Conservation (phyloP, 306 rosid genomes). For the Abrus pulchellus region DNA sequence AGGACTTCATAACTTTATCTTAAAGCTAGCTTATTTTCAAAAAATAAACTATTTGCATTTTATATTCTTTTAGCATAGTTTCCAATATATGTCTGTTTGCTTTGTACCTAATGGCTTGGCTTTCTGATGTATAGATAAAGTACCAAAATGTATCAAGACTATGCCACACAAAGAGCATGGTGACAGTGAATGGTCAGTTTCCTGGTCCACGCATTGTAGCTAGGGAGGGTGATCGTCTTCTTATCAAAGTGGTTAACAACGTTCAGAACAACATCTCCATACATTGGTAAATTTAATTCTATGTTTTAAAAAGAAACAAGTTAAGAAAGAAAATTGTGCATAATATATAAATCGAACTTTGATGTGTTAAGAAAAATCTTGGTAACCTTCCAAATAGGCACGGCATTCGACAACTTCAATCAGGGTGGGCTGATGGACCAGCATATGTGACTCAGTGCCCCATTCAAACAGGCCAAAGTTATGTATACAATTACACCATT, state of each 20-base stretch:
- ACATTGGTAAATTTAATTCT: constrained; percentile 59
- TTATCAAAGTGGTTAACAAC: constrained; percentile 68
- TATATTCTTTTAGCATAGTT: background rate
- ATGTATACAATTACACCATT: constrained; percentile 70
- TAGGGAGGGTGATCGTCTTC: constrained; percentile 65
- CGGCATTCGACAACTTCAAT: constrained; percentile 64
- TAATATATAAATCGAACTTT: constrained; percentile 10
- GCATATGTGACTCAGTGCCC: constrained; percentile 77
- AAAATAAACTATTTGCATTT: background rate
- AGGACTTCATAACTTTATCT: background rate
- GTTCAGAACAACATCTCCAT: constrained; percentile 63
- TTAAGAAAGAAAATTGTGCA: background rate
- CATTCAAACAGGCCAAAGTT: constrained; percentile 66
- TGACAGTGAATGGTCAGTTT: constrained; percentile 73
- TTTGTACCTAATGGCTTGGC: background rate
- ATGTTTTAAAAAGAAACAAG: background rate
- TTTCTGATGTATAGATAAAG: constrained; percentile 52
- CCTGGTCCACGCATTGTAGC: constrained; percentile 73
- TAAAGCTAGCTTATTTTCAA: constrained; percentile 17
- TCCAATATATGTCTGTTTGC: background rate
- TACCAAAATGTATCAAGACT: constrained; percentile 62
- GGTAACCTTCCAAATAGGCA: constrained; percentile 55
- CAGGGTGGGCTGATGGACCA: constrained; percentile 80
- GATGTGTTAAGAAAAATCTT: constrained; percentile 5
- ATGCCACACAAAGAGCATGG: constrained; percentile 66